Evolutionary conservation across 1,139 yeast species (phyloP).

Genomic region (Cylindricascospora bacillispora): DNA sequence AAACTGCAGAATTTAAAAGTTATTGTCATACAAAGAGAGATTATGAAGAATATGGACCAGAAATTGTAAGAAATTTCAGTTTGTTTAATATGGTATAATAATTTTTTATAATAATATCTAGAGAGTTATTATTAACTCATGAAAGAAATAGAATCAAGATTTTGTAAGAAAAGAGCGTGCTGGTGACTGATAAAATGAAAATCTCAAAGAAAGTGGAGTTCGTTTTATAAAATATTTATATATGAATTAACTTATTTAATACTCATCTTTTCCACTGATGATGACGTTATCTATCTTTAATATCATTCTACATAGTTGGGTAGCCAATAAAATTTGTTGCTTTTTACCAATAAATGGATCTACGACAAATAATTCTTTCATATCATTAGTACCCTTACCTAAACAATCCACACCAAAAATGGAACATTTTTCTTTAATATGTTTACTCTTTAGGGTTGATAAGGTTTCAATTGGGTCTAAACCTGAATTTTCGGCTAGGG

Average conservation of each 20-base stretch:
- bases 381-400: constrained; percentile 75
- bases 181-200: no score
- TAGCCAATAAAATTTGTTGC: constrained; percentile 88
- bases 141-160: constrained; percentile 1
- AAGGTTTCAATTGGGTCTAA: constrained; percentile 85
- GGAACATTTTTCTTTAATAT: constrained; percentile 57
- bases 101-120: no score
- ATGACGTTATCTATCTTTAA: constrained; percentile 93
- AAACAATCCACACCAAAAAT: constrained; percentile 88
- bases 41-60: constrained; percentile 96
- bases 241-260: constrained; percentile 23
- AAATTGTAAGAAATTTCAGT: constrained; percentile 92
- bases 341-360: constrained; percentile 96
- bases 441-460: constrained; percentile 72
- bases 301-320: constrained; percentile 95
- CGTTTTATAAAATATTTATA: constrained; percentile 71
- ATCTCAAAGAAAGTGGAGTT: constrained; percentile 90
- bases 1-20: constrained; percentile 90
- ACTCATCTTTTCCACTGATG: constrained; percentile 77
- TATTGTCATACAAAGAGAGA: constrained; percentile 95
- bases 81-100: constrained; percentile 73
- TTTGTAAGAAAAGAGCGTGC: no score
- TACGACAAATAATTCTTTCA: constrained; percentile 88
- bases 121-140: constrained; percentile 1
- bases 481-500: constrained; percentile 94